Percentiles rank a stretch among this genome's conserved stretches.
These are phyloP conservation scores for Magnaporthiopsis incrustans DNA, from an alignment of 2,329 filamentous ascomycete genomes.

Conservation along the genomic window DNA sequence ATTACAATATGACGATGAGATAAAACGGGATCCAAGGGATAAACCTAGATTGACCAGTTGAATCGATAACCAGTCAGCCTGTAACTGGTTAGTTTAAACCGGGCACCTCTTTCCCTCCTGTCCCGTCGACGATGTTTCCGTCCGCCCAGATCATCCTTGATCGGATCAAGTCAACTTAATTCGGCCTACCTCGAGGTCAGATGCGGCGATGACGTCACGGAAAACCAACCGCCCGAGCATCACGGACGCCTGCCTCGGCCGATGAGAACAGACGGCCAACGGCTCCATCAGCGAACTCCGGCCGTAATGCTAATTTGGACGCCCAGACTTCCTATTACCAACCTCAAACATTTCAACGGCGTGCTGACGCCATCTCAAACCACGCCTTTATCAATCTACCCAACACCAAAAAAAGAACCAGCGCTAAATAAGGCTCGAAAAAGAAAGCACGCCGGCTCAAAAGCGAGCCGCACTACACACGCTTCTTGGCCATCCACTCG, in stretches of 20 bases:
- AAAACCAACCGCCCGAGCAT: no score
- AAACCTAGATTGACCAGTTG: neutral
- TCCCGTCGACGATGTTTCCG: neutral
- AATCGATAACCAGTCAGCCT: neutral
- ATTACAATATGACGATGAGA: neutral
- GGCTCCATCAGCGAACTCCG: no score
- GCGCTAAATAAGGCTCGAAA: neutral
- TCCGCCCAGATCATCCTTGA: no score
- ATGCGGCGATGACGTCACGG: no score
- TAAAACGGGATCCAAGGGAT: neutral
- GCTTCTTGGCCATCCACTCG: slow-evolving; percentile 34
- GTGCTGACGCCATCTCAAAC: neutral
- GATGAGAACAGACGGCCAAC: no score
- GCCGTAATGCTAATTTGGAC: no score
- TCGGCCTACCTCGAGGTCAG: no score
- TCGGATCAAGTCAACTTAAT: no score
- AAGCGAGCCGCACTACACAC: neutral
- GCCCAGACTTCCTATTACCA: no score
- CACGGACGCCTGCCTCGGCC: no score
- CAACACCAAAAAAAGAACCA: neutral
- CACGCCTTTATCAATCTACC: neutral
- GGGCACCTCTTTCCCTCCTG: neutral
- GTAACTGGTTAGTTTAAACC: no score
- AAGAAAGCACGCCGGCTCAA: neutral
- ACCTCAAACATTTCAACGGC: no score